Evolutionary conservation across 495 filamentous ascomycete species (phyloP).

Genomic region (Penicillium angulare): DNA sequence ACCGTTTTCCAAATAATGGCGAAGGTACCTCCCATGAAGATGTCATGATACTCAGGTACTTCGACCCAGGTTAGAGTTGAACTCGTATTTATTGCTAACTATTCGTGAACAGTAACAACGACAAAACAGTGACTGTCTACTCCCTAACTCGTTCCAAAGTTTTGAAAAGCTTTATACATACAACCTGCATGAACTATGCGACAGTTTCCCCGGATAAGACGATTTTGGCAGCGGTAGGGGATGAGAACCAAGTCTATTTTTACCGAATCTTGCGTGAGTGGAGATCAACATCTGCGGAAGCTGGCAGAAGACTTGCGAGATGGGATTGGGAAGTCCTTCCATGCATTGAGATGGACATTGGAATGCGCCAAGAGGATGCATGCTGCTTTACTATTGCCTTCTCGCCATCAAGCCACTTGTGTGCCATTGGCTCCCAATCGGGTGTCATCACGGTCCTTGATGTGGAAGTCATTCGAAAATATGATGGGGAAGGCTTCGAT

Average conservation of each 20-base stretch:
- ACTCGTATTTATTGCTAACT: background rate
- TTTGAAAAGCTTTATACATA: conserved; percentile 66
- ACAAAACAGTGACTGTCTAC: conserved; percentile 78
- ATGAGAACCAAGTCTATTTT: conserved; percentile 79
- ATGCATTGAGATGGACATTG: conserved; percentile 38
- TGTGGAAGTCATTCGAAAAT: conserved; percentile 45
- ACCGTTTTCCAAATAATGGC: conserved; percentile 52
- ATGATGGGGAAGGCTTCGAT: conserved; percentile 30
- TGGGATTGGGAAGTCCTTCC: conserved; percentile 39
- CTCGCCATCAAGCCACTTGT: conserved; percentile 63
- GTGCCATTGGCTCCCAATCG: conserved; percentile 69
- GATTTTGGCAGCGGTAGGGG: conserved; percentile 79
- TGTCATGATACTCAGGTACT: conserved; percentile 63
- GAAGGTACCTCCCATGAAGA: conserved; percentile 54
- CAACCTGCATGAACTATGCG: conserved; percentile 85
- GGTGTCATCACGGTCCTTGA: conserved; percentile 71
- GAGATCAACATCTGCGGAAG: conserved; percentile 42
- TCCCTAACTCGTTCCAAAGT: conserved; percentile 62
- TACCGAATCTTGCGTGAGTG: conserved; percentile 53
- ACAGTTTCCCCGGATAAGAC: conserved; percentile 85
- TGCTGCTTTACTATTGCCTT: conserved; percentile 71
- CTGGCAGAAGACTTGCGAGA: conserved; percentile 39
- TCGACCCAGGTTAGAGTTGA: background rate
- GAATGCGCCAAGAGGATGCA: conserved; percentile 33
- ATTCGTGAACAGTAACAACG: conserved; percentile 68